phyloP scores from a whole-genome alignment of 2,329 filamentous ascomycete genomes.

The Calonectria pteridis region DNA sequence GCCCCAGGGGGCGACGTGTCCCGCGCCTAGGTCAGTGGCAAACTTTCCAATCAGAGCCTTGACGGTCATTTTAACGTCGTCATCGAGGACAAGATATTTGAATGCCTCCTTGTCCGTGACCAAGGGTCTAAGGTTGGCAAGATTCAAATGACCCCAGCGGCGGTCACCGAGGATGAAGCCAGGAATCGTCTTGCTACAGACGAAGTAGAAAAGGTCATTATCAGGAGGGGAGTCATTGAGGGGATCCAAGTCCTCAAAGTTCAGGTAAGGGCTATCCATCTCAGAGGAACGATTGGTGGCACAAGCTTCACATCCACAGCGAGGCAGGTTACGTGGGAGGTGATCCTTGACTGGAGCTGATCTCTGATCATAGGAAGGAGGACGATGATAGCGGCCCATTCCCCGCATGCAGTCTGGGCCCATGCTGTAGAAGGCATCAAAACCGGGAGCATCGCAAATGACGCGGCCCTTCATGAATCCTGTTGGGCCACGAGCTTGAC shows the following conservation, averaged over 20 bases:
- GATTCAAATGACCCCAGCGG: constrained; percentile 58
- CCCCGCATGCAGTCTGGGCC: constrained; percentile 40
- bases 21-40: constrained; percentile 50
- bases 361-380: constrained; percentile 24
- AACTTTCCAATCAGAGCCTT: constrained; percentile 62
- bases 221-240: constrained; percentile 50
- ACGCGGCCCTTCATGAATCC: constrained; percentile 57
- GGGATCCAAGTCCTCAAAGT: constrained; percentile 58
- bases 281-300: constrained; percentile 32
- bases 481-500: constrained; percentile 46
- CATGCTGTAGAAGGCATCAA: constrained; percentile 49
- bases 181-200: constrained; percentile 58
- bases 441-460: constrained; percentile 58
- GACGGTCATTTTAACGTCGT: constrained; percentile 61
- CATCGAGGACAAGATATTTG: constrained; percentile 63
- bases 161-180: constrained; percentile 61
- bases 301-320: constrained; percentile 58
- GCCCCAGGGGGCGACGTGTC: constrained; percentile 58
- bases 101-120: constrained; percentile 61
- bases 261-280: constrained; percentile 50
- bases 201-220: constrained; percentile 58
- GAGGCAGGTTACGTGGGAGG: constrained; percentile 55
- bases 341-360: constrained; percentile 46
- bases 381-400: constrained; percentile 29
- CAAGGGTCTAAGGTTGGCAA: constrained; percentile 55